Conservation (phyloP, 2,329 filamentous ascomycete species). For the Colletotrichum higginsianum region DNA sequence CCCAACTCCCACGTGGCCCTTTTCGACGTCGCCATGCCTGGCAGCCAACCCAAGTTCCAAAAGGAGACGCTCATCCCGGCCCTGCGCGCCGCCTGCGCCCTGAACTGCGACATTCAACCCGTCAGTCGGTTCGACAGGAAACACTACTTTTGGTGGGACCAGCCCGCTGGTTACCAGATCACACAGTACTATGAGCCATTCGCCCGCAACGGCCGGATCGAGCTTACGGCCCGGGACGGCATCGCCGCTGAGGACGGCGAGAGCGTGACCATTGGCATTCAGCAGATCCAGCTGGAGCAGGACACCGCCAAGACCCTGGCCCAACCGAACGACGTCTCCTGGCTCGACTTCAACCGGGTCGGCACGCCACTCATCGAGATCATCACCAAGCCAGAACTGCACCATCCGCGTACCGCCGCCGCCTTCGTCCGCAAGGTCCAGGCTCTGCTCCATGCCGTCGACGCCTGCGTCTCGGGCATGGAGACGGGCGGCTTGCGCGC, state of each 20-base stretch:
- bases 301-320: slow-evolving; percentile 96
- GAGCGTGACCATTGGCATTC: slow-evolving; percentile 82
- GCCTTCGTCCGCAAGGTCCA: slow-evolving; percentile 93
- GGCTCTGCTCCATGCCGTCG: slow-evolving; percentile 81
- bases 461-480: slow-evolving; percentile 93
- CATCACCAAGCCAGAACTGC: slow-evolving; percentile 91
- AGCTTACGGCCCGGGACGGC: slow-evolving; percentile 81
- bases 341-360: slow-evolving; percentile 95
- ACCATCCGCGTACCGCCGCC: slow-evolving; percentile 88
- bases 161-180: slow-evolving; percentile 96
- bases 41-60: slow-evolving; percentile 90
- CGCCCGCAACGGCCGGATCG: slow-evolving; percentile 79
- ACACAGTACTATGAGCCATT: slow-evolving; percentile 92
- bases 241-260: slow-evolving; percentile 82
- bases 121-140: slow-evolving; percentile 93
- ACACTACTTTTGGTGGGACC: slow-evolving; percentile 99
- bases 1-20: slow-evolving; percentile 91
- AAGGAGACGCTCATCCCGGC: slow-evolving; percentile 87
- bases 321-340: slow-evolving; percentile 79
- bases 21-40: slow-evolving; percentile 92
- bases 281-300: slow-evolving; percentile 97
- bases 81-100: slow-evolving; percentile 87
- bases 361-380: slow-evolving; percentile 94
- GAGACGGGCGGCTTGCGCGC: slow-evolving; percentile 91
- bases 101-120: slow-evolving; percentile 83